Percentiles rank a stretch among this genome's conserved stretches.
Evolutionary conservation across 1,139 yeast genomes (phyloP).

Genomic region (Taphrina deformans): DNA sequence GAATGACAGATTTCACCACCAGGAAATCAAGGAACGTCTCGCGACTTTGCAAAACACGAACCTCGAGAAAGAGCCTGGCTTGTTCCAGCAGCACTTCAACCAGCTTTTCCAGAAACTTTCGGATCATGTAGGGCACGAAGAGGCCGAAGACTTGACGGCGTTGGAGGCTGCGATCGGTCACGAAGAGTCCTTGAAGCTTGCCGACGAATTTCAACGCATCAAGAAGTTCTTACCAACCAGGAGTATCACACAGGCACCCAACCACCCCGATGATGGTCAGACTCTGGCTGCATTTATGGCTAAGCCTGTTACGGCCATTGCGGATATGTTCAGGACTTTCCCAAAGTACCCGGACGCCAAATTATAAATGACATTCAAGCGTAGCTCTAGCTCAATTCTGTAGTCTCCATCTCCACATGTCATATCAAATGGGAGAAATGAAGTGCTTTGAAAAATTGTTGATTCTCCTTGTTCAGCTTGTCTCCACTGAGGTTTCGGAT

Average conservation of each 20-base stretch:
- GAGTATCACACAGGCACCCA: conserved; percentile 14
- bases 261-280: conserved; percentile 22
- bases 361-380: not conserved
- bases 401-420: not conserved
- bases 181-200: conserved; percentile 11
- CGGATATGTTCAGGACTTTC: conserved; percentile 11
- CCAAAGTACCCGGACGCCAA: conserved; percentile 17
- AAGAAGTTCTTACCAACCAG: conserved; percentile 23
- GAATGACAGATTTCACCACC: conserved; percentile 21
- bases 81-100: conserved; percentile 19
- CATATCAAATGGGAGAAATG: not conserved
- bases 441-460: not conserved
- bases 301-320: conserved; percentile 21
- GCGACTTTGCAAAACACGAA: conserved; percentile 8
- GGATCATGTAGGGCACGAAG: conserved; percentile 19
- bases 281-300: conserved; percentile 21
- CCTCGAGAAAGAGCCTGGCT: conserved; percentile 12
- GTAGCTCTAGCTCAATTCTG: not conserved
- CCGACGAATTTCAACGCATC: conserved; percentile 18
- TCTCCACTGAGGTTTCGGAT: not conserved
- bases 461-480: not conserved
- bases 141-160: conserved; percentile 16
- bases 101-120: conserved; percentile 12
- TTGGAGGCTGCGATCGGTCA: conserved; percentile 15
- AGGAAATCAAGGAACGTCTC: conserved; percentile 16